Percentiles rank a stretch among this genome's conserved stretches.
Evolutionary conservation across 768 basidiomycete species (phyloP).

Genomic region (Trametes sanguinea): DNA sequence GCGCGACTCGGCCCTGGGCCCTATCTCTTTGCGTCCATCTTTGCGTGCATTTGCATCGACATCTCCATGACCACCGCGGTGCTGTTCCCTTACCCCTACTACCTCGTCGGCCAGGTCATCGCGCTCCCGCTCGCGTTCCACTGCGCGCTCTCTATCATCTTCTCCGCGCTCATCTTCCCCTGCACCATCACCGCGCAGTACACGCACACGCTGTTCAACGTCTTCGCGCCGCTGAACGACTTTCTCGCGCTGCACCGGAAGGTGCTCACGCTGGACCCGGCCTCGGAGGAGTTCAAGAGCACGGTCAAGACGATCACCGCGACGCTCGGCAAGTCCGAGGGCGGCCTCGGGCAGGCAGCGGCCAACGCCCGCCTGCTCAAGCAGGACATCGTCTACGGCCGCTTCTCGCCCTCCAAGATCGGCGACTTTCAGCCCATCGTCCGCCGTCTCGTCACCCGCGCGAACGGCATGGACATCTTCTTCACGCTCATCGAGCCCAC

Average conservation of each 20-base stretch:
- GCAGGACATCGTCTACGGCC: conserved; percentile 59
- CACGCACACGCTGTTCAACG: conserved; percentile 47
- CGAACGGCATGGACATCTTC: conserved; percentile 64
- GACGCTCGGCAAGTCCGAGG: conserved; percentile 44
- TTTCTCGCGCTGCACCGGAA: conserved; percentile 48
- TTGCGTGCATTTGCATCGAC: conserved; percentile 64
- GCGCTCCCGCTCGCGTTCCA: conserved; percentile 62
- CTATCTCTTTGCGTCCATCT: conserved; percentile 53
- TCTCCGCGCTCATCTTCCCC: conserved; percentile 62
- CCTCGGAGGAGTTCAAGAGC: conserved; percentile 42
- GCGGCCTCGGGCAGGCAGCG: conserved; percentile 51
- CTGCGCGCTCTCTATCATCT: conserved; percentile 53
- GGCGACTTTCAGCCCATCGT: conserved; percentile 48
- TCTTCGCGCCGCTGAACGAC: conserved; percentile 50
- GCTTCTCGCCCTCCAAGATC: conserved; percentile 63
- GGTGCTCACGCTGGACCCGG: conserved; percentile 46
- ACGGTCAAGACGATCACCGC: conserved; percentile 40
- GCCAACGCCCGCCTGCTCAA: conserved; percentile 53
- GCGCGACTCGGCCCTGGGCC: conserved; percentile 65
- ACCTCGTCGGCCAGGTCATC: conserved; percentile 55
- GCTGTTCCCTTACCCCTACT: conserved; percentile 68
- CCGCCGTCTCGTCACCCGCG: conserved; percentile 54
- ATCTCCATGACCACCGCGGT: conserved; percentile 57
- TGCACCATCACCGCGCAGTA: conserved; percentile 61
- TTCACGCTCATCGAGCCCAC: conserved; percentile 65